phyloP scores from a whole-genome alignment of 495 filamentous ascomycete genomes.

The Penicillium odoratum region DNA sequence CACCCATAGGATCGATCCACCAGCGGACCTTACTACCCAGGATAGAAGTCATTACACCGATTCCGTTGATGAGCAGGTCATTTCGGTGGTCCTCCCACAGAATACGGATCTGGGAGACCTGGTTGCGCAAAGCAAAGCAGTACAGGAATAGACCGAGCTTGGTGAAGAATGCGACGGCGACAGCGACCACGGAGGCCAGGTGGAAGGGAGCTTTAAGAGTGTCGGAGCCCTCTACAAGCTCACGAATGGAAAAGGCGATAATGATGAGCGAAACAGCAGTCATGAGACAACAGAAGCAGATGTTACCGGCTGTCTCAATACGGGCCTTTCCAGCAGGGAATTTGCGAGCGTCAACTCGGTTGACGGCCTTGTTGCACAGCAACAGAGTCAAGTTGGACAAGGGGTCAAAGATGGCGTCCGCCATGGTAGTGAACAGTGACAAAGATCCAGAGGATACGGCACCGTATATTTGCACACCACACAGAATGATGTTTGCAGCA shows the following conservation, averaged over 20 bases:
- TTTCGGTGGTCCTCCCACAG: slow-evolving; percentile 92
- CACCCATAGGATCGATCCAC: slow-evolving; percentile 96
- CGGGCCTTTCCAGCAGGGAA: slow-evolving; percentile 95
- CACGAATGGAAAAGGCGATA: slow-evolving; percentile 78
- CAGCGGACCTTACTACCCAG: slow-evolving; percentile 83
- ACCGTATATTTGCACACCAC: slow-evolving; percentile 82
- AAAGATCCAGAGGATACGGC: slow-evolving; percentile 83
- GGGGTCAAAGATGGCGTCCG: slow-evolving; percentile 94
- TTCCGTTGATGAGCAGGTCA: slow-evolving; percentile 84
- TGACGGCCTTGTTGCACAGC: slow-evolving; percentile 83
- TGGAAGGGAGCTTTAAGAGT: slow-evolving; percentile 63
- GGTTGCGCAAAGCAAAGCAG: slow-evolving; percentile 86
- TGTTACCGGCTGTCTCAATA: slow-evolving; percentile 95
- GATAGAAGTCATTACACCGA: slow-evolving; percentile 86
- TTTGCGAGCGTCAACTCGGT: slow-evolving; percentile 79
- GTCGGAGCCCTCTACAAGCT: slow-evolving; percentile 54
- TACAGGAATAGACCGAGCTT: slow-evolving; percentile 86
- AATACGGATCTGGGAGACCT: slow-evolving; percentile 87
- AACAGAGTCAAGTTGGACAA: slow-evolving; percentile 87
- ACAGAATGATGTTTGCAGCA: slow-evolving; percentile 76
- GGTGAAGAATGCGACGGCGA: slow-evolving; percentile 79
- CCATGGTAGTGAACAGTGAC: slow-evolving; percentile 97
- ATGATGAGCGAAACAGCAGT: slow-evolving; percentile 85
- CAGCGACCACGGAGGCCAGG: slow-evolving; percentile 82
- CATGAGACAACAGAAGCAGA: slow-evolving; percentile 98